Percentiles rank a stretch among this genome's conserved stretches.
Evolutionary conservation across 2,329 filamentous ascomycete species (phyloP).

Genomic region (Pyricularia grisea): DNA sequence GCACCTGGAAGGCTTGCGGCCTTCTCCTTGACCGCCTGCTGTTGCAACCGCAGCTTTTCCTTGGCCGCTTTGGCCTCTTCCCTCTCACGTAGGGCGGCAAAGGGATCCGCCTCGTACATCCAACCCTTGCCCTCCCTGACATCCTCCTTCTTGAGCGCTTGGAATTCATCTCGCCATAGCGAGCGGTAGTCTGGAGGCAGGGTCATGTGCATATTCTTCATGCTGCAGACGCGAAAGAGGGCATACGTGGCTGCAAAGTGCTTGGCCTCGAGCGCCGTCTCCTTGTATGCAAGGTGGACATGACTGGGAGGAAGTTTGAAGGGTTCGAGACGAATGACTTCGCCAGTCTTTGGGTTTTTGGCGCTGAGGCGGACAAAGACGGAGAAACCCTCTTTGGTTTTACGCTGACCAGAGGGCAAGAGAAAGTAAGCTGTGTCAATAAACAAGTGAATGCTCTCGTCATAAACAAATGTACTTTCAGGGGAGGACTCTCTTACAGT

Average conservation of each 20-base stretch:
- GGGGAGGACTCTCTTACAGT: slow-evolving; percentile 41
- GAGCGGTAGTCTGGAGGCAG: slow-evolving; percentile 83
- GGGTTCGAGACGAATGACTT: slow-evolving; percentile 64
- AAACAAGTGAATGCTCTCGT: not conserved
- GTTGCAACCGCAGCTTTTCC: slow-evolving; percentile 71
- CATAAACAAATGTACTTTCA: not conserved
- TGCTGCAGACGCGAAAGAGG: slow-evolving; percentile 84
- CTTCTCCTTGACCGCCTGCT: slow-evolving; percentile 58
- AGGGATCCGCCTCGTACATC: slow-evolving; percentile 95
- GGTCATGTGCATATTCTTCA: slow-evolving; percentile 93
- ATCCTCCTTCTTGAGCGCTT: slow-evolving; percentile 71
- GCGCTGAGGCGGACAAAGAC: slow-evolving; percentile 72
- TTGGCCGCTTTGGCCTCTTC: slow-evolving; percentile 67
- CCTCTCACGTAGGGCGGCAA: slow-evolving; percentile 68
- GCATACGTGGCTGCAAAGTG: slow-evolving; percentile 91
- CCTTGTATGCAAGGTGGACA: slow-evolving; percentile 64
- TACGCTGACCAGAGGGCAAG: slow-evolving; percentile 30
- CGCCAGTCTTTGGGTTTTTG: slow-evolving; percentile 73
- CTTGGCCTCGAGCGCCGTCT: slow-evolving; percentile 79
- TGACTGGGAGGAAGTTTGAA: slow-evolving; percentile 73
- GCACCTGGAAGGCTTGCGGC: slow-evolving; percentile 53
- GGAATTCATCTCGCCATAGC: slow-evolving; percentile 79
- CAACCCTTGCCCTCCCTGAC: slow-evolving; percentile 69
- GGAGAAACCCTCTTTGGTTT: slow-evolving; percentile 64
- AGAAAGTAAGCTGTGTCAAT: not conserved